phyloP scores from a whole-genome alignment of 768 basidiomycete genomes.

The Chalciporus piperatus region DNA sequence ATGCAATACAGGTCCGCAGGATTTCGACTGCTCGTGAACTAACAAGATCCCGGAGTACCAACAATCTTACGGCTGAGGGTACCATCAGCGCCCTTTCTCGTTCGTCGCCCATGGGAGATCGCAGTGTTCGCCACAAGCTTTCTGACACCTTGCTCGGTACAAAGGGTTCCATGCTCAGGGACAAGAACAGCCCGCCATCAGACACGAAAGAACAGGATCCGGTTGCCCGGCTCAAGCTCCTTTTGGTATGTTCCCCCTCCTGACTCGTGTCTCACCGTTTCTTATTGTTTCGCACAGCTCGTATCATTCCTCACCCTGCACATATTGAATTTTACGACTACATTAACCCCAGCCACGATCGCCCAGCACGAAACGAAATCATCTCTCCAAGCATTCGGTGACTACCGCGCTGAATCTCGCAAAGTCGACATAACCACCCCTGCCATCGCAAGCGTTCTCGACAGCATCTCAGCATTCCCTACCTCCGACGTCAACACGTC shows the following conservation, averaged over 20 bases:
- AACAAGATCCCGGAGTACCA: slow-evolving; percentile 36
- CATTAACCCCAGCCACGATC: slow-evolving; percentile 69
- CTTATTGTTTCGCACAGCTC: slow-evolving; percentile 46
- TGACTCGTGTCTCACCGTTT: not conserved
- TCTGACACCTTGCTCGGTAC: slow-evolving; percentile 39
- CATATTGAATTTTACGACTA: slow-evolving; percentile 88
- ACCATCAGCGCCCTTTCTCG: slow-evolving; percentile 31
- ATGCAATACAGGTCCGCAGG: slow-evolving; percentile 55
- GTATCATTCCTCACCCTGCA: slow-evolving; percentile 90
- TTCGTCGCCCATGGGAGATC: slow-evolving; percentile 16
- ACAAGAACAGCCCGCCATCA: slow-evolving; percentile 39
- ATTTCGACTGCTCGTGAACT: slow-evolving; percentile 61
- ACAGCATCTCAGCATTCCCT: slow-evolving; percentile 47
- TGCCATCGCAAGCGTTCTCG: slow-evolving; percentile 55
- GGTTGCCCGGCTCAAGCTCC: slow-evolving; percentile 82
- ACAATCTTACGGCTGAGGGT: slow-evolving; percentile 28
- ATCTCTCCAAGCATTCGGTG: slow-evolving; percentile 11
- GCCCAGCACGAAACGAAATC: slow-evolving; percentile 38
- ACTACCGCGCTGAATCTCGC: slow-evolving; percentile 30
- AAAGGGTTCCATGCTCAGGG: slow-evolving; percentile 47
- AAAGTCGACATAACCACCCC: slow-evolving; percentile 73
- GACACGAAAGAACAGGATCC: slow-evolving; percentile 69
- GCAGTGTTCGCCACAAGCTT: slow-evolving; percentile 22
- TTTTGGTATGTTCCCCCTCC: slow-evolving; percentile 54
- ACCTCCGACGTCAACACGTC: slow-evolving; percentile 9